These are phyloP conservation scores for Trichoderma gracile DNA, from an alignment of 2,329 filamentous ascomycete genomes.

Conservation along the genomic window DNA sequence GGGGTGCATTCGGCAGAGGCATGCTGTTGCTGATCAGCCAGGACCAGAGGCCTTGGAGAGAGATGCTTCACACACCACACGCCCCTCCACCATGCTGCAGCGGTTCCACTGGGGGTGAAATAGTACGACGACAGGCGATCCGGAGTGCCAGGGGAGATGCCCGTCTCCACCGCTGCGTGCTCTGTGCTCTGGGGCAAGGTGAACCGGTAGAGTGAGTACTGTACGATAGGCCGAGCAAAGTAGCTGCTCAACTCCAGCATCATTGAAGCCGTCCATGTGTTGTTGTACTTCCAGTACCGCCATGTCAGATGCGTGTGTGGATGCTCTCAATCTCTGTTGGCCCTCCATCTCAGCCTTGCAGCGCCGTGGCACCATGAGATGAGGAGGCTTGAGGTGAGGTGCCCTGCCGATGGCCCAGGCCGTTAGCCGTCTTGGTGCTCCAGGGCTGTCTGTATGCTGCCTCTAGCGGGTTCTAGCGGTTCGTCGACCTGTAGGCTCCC, in stretches of 20 bases:
- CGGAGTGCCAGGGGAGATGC: not conserved
- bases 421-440: not conserved
- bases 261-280: not conserved
- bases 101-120: slow-evolving; percentile 16
- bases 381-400: not conserved
- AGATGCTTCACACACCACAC: slow-evolving; percentile 17
- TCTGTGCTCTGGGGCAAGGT: not conserved
- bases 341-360: slow-evolving; percentile 22
- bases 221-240: not conserved
- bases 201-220: not conserved
- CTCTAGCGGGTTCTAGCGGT: not conserved
- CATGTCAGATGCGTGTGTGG: too few species aligned
- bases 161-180: slow-evolving; percentile 9
- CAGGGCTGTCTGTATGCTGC: not conserved
- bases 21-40: slow-evolving; percentile 20
- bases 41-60: slow-evolving; percentile 6
- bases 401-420: slow-evolving; percentile 1
- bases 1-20: slow-evolving; percentile 23
- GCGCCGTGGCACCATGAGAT: slow-evolving; percentile 1
- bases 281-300: too few species aligned
- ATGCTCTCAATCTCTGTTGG: not conserved
- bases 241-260: not conserved
- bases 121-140: slow-evolving; percentile 1
- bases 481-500: not conserved
- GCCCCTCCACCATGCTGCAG: slow-evolving; percentile 23